Evolutionary conservation across 768 basidiomycete genomes (phyloP).

Genomic region (Leccinum imitatum): DNA sequence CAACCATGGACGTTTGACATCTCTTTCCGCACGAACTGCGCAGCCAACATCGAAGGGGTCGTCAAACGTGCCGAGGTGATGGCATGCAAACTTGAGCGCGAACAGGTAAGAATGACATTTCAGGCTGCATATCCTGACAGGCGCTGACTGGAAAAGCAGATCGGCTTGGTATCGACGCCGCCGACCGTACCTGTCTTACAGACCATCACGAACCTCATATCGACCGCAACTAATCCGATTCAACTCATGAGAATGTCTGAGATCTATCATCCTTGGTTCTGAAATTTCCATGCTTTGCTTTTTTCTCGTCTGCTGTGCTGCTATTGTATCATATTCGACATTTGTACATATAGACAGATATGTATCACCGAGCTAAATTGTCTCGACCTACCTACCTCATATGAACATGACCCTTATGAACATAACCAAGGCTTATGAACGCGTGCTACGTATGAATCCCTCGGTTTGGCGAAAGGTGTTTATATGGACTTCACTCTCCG

Average conservation of each 20-base stretch:
- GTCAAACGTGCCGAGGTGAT: conserved; percentile 80
- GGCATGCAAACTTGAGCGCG: conserved; percentile 85
- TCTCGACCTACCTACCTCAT: background rate
- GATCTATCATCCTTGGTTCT: conserved; percentile 86
- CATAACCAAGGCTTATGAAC: conserved; percentile 18
- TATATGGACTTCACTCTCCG: conserved; percentile 66
- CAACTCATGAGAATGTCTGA: conserved; percentile 86
- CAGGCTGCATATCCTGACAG: background rate
- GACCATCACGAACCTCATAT: conserved; percentile 80
- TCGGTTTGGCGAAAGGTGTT: conserved; percentile 75
- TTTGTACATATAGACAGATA: conserved; percentile 1
- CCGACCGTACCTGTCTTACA: conserved; percentile 59
- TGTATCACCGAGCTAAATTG: background rate
- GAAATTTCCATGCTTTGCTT: conserved; percentile 4
- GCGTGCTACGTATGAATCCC: conserved; percentile 53
- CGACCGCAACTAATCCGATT: conserved; percentile 81
- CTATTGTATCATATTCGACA: conserved; percentile 3
- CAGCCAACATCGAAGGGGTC: conserved; percentile 63
- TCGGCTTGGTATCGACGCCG: conserved; percentile 22
- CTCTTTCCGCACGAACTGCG: conserved; percentile 57
- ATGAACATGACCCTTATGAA: background rate
- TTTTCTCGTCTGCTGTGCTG: background rate
- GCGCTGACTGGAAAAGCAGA: conserved; percentile 16
- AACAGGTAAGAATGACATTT: conserved; percentile 38
- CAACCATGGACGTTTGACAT: conserved; percentile 58